A percentile compares a stretch with the other conserved stretches of the same genome.
Evolutionary conservation across 768 basidiomycete species (phyloP).

Genomic region (Inosperma sp.): DNA sequence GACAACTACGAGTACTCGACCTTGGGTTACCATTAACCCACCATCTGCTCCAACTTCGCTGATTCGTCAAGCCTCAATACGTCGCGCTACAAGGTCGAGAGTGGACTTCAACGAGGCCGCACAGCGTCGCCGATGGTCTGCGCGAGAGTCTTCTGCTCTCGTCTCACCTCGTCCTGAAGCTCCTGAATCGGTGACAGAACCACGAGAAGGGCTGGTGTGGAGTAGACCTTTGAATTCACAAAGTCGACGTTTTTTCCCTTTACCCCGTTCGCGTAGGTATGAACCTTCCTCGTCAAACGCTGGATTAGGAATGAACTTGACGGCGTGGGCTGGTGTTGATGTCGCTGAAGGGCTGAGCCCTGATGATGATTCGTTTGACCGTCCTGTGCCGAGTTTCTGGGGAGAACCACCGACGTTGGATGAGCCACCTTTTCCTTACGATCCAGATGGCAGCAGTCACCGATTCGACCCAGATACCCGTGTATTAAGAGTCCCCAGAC

Average conservation of each 20-base stretch:
- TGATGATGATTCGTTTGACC: not conserved
- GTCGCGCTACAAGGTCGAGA: constrained; percentile 51
- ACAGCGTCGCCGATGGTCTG: constrained; percentile 1
- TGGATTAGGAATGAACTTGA: too few relatives aligned
- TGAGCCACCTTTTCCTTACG: constrained; percentile 19
- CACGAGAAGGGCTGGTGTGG: constrained; percentile 20
- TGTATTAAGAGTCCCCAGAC: constrained; percentile 38
- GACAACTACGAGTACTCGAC: constrained; percentile 22
- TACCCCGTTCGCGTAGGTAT: constrained; percentile 42
- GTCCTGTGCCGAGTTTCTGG: not conserved
- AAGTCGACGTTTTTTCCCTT: constrained; percentile 53
- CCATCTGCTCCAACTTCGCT: constrained; percentile 27
- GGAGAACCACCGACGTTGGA: constrained; percentile 7
- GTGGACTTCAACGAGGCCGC: constrained; percentile 75
- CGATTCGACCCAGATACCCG: constrained; percentile 6
- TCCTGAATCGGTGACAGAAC: constrained; percentile 26
- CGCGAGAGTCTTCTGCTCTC: constrained; percentile 9
- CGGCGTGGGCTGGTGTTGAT: too few relatives aligned
- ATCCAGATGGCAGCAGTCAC: constrained; percentile 32
- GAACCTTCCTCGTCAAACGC: constrained; percentile 19
- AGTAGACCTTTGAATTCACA: constrained; percentile 6
- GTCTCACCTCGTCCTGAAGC: constrained; percentile 26
- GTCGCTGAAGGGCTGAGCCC: constrained; percentile 3
- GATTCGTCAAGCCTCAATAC: constrained; percentile 56
- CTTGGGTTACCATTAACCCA: constrained; percentile 30